Percentiles rank a stretch among this genome's conserved stretches.
Conservation (phyloP, 805 yeast genomes). For the Metschnikowia borealis region DNA sequence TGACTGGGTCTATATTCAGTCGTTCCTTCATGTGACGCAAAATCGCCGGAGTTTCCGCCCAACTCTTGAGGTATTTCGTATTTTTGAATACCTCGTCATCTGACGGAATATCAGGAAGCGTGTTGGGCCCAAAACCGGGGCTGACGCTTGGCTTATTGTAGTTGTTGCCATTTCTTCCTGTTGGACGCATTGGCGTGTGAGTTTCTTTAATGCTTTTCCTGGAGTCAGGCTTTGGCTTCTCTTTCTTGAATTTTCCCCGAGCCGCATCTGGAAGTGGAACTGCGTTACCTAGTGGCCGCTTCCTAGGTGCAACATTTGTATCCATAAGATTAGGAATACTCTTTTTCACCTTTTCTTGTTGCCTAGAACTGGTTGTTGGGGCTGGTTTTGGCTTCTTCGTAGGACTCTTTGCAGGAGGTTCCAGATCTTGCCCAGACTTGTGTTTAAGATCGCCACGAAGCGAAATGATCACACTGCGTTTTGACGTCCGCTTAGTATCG, state of each 20-base stretch:
- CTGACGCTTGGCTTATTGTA: conserved; percentile 9
- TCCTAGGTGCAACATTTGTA: conserved; percentile 8
- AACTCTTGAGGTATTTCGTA: conserved; percentile 18
- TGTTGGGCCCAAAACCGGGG: conserved; percentile 19
- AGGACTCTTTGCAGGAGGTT: conserved; percentile 1
- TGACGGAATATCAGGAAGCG: conserved; percentile 38
- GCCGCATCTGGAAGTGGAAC: conserved; percentile 39
- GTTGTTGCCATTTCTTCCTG: neutral
- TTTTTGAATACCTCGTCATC: conserved; percentile 31
- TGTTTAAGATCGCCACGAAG: conserved; percentile 2
- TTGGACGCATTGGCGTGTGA: conserved; percentile 2
- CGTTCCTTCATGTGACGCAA: conserved; percentile 25
- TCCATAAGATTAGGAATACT: conserved; percentile 1
- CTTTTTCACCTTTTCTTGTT: neutral
- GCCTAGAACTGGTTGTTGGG: neutral
- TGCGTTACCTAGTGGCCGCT: conserved; percentile 24
- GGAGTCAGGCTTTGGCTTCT: conserved; percentile 2
- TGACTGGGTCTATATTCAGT: conserved; percentile 53
- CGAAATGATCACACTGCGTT: conserved; percentile 5
- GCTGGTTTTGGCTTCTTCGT: neutral
- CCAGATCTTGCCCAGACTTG: neutral
- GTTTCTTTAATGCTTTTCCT: neutral
- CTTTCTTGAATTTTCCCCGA: conserved; percentile 21
- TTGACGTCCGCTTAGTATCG: neutral
- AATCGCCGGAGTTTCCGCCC: conserved; percentile 41